phyloP scores from a whole-genome alignment of 768 basidiomycete genomes.

The Boletales sp. region DNA sequence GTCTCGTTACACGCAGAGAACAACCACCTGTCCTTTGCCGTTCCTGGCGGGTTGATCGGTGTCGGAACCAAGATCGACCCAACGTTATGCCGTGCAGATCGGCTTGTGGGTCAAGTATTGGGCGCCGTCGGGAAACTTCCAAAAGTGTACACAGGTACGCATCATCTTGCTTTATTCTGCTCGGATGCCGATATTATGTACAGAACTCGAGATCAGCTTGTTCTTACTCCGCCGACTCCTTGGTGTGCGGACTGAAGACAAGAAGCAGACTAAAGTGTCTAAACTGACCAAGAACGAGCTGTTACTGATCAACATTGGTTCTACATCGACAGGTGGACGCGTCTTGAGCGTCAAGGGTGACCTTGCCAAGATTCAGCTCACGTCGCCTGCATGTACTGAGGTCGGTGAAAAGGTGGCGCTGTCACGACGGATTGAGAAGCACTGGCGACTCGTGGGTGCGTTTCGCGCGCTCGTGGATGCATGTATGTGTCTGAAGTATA shows the following conservation, averaged over 20 bases:
- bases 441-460: slow-evolving; percentile 92
- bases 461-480: background rate
- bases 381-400: slow-evolving; percentile 93
- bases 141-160: slow-evolving; percentile 80
- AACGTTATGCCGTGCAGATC: slow-evolving; percentile 93
- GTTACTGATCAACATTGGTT: slow-evolving; percentile 95
- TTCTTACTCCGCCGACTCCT: slow-evolving; percentile 94
- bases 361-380: slow-evolving; percentile 90
- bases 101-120: slow-evolving; percentile 94
- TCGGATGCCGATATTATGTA: too few species aligned
- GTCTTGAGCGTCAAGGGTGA: slow-evolving; percentile 94
- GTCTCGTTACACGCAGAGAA: slow-evolving; percentile 93
- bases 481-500: background rate
- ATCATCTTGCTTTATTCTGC: background rate
- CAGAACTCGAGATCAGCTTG: slow-evolving; percentile 87
- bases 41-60: slow-evolving; percentile 97
- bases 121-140: slow-evolving; percentile 94
- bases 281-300: slow-evolving; percentile 91
- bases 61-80: slow-evolving; percentile 97
- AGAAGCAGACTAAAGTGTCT: slow-evolving; percentile 94
- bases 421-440: slow-evolving; percentile 93
- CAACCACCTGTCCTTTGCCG: slow-evolving; percentile 91
- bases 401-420: slow-evolving; percentile 97
- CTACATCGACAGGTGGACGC: slow-evolving; percentile 94
- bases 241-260: slow-evolving; percentile 99